A percentile compares a stretch with the other conserved stretches of the same genome.
These are phyloP conservation scores for Ceratocystis colombiana DNA, from an alignment of 2,329 filamentous ascomycete species.

Conservation along the genomic window DNA sequence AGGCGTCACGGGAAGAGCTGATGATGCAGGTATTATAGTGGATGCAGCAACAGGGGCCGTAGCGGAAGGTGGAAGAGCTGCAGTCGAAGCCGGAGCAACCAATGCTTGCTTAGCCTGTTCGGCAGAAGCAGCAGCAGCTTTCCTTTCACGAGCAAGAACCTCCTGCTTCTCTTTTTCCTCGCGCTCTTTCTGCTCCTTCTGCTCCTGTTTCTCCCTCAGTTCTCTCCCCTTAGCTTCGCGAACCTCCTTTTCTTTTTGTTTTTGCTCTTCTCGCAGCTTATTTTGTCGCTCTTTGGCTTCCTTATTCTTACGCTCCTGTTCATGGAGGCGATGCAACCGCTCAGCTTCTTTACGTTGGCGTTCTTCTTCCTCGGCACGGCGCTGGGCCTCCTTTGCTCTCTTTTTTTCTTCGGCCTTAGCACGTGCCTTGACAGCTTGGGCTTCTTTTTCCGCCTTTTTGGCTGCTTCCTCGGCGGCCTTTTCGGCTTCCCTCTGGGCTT, in stretches of 20 bases:
- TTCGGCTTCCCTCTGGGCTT: slow-evolving; percentile 75
- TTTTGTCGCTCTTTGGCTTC: slow-evolving; percentile 58
- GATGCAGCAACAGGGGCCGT: slow-evolving; percentile 1
- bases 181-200: slow-evolving; percentile 39
- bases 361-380: slow-evolving; percentile 83
- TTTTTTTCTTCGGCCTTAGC: slow-evolving; percentile 80
- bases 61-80: background rate
- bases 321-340: slow-evolving; percentile 64
- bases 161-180: slow-evolving; percentile 18
- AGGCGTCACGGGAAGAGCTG: slow-evolving; percentile 8
- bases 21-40: background rate
- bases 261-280: slow-evolving; percentile 72
- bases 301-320: slow-evolving; percentile 71
- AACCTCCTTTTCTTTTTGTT: slow-evolving; percentile 66
- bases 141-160: background rate
- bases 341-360: slow-evolving; percentile 76
- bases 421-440: slow-evolving; percentile 69
- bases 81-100: background rate
- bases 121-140: slow-evolving; percentile 1
- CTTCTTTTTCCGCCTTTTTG: slow-evolving; percentile 62
- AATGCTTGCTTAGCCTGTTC: slow-evolving; percentile 6
- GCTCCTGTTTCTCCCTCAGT: slow-evolving; percentile 34
- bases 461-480: slow-evolving; percentile 79
- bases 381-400: slow-evolving; percentile 82
- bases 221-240: slow-evolving; percentile 63